Base-by-base conservation (phyloP, 2,329 filamentous ascomycete species). In the Sphaerulina musiva region DNA sequence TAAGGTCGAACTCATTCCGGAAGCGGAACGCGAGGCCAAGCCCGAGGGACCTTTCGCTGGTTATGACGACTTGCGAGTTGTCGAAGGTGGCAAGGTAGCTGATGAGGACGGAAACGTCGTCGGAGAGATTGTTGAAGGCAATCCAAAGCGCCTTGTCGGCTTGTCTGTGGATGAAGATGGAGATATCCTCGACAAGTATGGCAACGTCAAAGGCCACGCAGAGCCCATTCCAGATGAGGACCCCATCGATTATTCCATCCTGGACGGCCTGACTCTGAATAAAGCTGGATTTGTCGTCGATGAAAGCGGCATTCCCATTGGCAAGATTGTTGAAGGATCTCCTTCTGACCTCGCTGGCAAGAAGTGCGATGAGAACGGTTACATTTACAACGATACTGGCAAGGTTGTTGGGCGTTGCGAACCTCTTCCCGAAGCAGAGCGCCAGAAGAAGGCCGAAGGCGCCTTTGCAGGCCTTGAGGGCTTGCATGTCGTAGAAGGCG, bases 111-210 rank as follows among this genome's bases (percentile, higher is more conserved):
- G 71, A 41, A 78, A 78, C 63, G 68, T 76, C 45, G 74, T 77
- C 23, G 80, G 80, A 45, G 67, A 72, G 45, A 73, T 82, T 38
- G 71, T 78, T 12, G 78, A 82, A 61, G 80, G 80, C 40, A 62
- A 62, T 51, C 70, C 79, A 26, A 89, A 89, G 77, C 75, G 78
- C 48, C 79, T 95, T 1, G 81, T 84, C 41, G 89, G 89, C 11
- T 83, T 87, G 45, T 66, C 76, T 8, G 88, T 93, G 12, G 89
- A 95, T 55, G 85, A 89, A 59, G 88, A 93, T 60, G 89, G 89
- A 42, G 89, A 93, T 54, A 83, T 95, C 38, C 76, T 87, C 51
- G 89, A 93, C 74, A 84, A 83, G 69, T 90, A 78, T 59, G 81
- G 81, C 61, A 83, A 82, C 60, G 77, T 80, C 50, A 78, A 83